Conservation (phyloP, 169 alveolate genomes). For the Eimeria zaria region DNA sequence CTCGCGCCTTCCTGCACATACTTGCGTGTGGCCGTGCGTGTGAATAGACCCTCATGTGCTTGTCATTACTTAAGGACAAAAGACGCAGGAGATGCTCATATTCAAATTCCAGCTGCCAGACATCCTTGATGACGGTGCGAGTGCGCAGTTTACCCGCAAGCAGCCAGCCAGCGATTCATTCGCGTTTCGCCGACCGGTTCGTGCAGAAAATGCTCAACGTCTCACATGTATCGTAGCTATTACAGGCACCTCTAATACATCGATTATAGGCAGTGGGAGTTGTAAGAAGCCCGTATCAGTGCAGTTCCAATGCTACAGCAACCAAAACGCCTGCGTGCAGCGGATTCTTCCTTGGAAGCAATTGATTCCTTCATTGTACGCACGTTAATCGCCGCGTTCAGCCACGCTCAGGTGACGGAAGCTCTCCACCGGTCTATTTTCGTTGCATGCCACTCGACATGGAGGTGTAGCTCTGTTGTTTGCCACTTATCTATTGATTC, state of each 20-base stretch:
- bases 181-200: background rate
- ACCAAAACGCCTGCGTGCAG: background rate
- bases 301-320: background rate
- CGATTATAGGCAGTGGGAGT: background rate
- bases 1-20: background rate
- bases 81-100: background rate
- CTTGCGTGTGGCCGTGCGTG: conserved; percentile 11
- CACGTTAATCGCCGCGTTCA: too few species aligned
- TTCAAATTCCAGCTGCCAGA: background rate
- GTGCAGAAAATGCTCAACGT: background rate
- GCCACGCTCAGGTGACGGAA: too few species aligned
- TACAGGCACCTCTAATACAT: background rate
- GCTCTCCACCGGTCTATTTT: background rate
- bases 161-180: background rate
- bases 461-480: background rate
- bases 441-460: background rate
- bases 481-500: background rate
- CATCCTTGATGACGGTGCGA: background rate
- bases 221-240: background rate
- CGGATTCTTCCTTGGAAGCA: background rate
- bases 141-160: background rate
- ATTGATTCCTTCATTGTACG: too few species aligned
- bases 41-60: background rate
- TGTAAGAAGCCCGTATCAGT: background rate
- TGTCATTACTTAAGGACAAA: conserved; percentile 4